A percentile compares a stretch with the other conserved stretches of the same genome.
These are phyloP conservation scores for Cercospora sesami DNA, from an alignment of 2,329 filamentous ascomycete genomes.

Conservation along the genomic window DNA sequence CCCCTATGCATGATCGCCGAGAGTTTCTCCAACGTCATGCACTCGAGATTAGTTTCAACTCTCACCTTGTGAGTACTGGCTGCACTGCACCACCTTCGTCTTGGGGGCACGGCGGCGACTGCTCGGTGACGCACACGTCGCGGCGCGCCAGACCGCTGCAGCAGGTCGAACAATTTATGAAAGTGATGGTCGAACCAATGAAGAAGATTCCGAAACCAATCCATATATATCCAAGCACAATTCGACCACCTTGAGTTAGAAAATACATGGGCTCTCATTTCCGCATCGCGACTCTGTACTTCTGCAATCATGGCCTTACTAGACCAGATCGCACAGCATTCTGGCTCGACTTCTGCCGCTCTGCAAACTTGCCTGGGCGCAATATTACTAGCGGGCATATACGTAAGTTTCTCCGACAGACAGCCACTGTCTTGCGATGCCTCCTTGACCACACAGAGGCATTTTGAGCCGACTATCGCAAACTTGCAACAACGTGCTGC, in stretches of 20 bases:
- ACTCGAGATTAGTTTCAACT: neutral
- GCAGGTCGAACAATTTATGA: neutral
- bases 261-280: neutral
- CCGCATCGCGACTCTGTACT: neutral
- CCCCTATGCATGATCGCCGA: neutral
- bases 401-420: neutral
- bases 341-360: neutral
- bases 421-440: neutral
- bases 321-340: neutral
- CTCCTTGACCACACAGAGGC: neutral
- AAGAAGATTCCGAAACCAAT: neutral
- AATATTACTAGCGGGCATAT: neutral
- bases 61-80: neutral
- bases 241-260: neutral
- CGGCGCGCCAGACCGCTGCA: neutral
- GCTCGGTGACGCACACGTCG: neutral
- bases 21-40: neutral
- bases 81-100: neutral
- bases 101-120: neutral
- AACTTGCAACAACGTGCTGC: neutral
- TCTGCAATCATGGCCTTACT: neutral
- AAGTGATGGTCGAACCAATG: neutral
- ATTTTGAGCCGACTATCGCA: neutral
- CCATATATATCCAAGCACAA: neutral
- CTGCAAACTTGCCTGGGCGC: neutral